phyloP scores from a whole-genome alignment of 2,329 filamentous ascomycete species.

The Aspergillus latus region DNA sequence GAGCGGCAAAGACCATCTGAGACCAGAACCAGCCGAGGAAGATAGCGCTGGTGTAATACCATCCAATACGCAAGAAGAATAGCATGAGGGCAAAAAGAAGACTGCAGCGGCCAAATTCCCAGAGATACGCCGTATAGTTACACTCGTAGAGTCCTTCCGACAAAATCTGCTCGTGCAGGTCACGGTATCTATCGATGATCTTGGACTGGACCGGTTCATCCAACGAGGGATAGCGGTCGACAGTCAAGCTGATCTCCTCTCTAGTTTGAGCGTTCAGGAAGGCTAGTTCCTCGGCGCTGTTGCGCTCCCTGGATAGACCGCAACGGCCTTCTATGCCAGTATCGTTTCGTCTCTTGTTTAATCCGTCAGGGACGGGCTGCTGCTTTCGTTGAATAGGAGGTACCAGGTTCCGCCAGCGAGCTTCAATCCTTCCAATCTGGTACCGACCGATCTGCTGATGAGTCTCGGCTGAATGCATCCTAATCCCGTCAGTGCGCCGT shows the following conservation, averaged over 20 bases:
- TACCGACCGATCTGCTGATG: slow-evolving; percentile 72
- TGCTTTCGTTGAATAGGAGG: slow-evolving; percentile 84
- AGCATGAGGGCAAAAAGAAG: slow-evolving; percentile 56
- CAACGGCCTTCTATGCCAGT: neutral
- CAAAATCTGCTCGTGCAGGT: slow-evolving; percentile 35
- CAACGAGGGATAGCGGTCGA: slow-evolving; percentile 71
- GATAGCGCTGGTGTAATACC: slow-evolving; percentile 67
- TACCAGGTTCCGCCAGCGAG: slow-evolving; percentile 78
- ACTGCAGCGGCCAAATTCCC: slow-evolving; percentile 68
- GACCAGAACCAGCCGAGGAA: slow-evolving; percentile 86
- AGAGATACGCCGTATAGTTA: slow-evolving; percentile 71
- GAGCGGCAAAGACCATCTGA: slow-evolving; percentile 84
- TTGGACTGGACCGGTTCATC: slow-evolving; percentile 69
- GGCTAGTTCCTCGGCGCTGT: slow-evolving; percentile 19
- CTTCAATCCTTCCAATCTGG: slow-evolving; percentile 75
- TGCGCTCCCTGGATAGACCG: neutral
- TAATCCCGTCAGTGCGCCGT: slow-evolving; percentile 33
- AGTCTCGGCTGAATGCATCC: slow-evolving; percentile 79
- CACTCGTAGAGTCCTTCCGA: slow-evolving; percentile 75
- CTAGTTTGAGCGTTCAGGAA: slow-evolving; percentile 13
- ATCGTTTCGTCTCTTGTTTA: neutral
- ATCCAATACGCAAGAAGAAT: slow-evolving; percentile 57
- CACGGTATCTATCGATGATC: slow-evolving; percentile 62
- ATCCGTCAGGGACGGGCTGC: neutral
- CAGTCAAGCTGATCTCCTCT: slow-evolving; percentile 14